Conservation (phyloP, 208 protist genomes). For the Crithidia thermophila region DNA sequence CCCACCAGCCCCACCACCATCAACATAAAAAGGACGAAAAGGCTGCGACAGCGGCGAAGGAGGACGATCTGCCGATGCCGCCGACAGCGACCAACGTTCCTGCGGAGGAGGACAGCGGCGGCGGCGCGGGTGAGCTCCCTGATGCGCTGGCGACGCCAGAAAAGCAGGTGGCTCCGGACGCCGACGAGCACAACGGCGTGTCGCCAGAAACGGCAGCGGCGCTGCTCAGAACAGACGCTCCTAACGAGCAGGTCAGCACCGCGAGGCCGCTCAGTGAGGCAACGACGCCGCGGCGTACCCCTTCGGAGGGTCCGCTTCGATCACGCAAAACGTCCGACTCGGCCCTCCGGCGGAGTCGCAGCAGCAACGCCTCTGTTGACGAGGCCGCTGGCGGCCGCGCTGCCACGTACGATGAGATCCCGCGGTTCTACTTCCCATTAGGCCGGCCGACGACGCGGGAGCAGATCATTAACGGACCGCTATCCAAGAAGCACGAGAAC, state of each 20-base stretch:
- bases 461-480: slow-evolving; percentile 50
- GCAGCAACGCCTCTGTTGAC: slow-evolving; percentile 6
- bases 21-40: background rate
- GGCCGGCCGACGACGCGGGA: slow-evolving; percentile 46
- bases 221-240: background rate
- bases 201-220: slow-evolving; percentile 4
- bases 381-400: background rate
- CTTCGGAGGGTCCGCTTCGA: slow-evolving; percentile 11
- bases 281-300: slow-evolving; percentile 3
- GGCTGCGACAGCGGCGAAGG: background rate
- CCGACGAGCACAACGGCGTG: background rate
- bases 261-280: slow-evolving; percentile 7
- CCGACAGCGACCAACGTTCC: background rate
- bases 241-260: background rate
- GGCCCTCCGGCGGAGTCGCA: slow-evolving; percentile 12
- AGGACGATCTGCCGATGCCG: too few relatives aligned
- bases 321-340: slow-evolving; percentile 5
- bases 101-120: background rate
- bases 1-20: slow-evolving; percentile 1
- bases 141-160: slow-evolving; percentile 9
- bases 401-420: slow-evolving; percentile 75
- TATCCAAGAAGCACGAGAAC: slow-evolving; percentile 60
- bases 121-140: background rate
- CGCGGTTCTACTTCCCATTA: slow-evolving; percentile 86
- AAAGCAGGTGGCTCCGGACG: background rate